Percentiles rank a stretch among this genome's conserved stretches.
phyloP scores from a whole-genome alignment of 257 asterid species.

The Forsythia viridissima region DNA sequence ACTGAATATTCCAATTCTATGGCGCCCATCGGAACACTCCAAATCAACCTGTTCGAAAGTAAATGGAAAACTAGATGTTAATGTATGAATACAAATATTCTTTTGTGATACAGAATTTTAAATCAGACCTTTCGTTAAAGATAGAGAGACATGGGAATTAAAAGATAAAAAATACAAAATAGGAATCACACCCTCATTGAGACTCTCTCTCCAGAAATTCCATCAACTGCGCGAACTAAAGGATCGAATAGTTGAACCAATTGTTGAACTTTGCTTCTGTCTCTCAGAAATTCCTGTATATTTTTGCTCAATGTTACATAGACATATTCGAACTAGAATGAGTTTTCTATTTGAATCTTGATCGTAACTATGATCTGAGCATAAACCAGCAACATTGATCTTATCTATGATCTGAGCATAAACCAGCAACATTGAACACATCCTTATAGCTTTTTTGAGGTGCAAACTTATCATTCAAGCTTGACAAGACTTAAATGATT shows the following conservation, averaged over 20 bases:
- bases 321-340: conserved; percentile 6
- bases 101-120: neutral
- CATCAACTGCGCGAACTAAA: conserved; percentile 69
- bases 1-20: conserved; percentile 83
- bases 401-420: neutral
- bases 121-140: neutral
- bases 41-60: conserved; percentile 72
- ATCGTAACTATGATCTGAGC: neutral
- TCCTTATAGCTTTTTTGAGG: conserved; percentile 6
- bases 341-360: neutral
- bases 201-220: conserved; percentile 72
- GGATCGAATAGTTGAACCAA: conserved; percentile 81
- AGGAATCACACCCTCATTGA: conserved; percentile 75
- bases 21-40: conserved; percentile 70
- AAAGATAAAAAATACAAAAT: neutral
- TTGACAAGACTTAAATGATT: neutral
- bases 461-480: neutral
- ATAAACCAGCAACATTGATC: neutral
- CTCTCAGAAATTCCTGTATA: conserved; percentile 77
- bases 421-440: neutral
- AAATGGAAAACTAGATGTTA: neutral
- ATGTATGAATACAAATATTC: neutral
- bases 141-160: neutral
- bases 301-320: conserved; percentile 16
- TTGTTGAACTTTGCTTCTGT: conserved; percentile 75